Evolutionary conservation across 805 yeast species (phyloP).

Genomic region (Yamadazyma ubonensis): DNA sequence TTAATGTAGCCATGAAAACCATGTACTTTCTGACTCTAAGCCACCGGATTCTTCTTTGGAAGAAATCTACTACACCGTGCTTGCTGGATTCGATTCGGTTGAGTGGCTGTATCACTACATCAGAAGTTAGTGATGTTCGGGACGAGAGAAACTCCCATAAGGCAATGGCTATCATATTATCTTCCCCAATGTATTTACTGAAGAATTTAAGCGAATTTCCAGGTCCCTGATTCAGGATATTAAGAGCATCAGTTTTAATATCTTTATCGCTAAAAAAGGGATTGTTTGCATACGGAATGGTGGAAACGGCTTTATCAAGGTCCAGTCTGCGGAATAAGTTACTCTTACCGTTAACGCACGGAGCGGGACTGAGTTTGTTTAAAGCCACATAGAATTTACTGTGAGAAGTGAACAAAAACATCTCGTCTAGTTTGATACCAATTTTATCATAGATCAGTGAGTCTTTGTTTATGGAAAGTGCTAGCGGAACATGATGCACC

Average conservation of each 20-base stretch:
- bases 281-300: conserved; percentile 24
- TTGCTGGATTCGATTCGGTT: conserved; percentile 31
- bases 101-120: conserved; percentile 74
- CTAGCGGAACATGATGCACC: conserved; percentile 82
- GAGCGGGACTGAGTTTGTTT: conserved; percentile 72
- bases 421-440: conserved; percentile 78
- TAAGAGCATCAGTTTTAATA: conserved; percentile 31
- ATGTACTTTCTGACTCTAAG: conserved; percentile 80
- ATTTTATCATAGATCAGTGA: conserved; percentile 17
- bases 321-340: conserved; percentile 71
- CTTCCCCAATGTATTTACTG: conserved; percentile 85
- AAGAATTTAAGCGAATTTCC: conserved; percentile 64
- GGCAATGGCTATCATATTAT: conserved; percentile 87
- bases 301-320: conserved; percentile 55
- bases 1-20: conserved; percentile 79
- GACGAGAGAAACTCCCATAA: conserved; percentile 68
- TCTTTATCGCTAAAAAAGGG: conserved; percentile 30
- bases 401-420: conserved; percentile 81
- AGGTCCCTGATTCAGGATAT: conserved; percentile 26
- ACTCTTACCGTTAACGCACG: conserved; percentile 90
- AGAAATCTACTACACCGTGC: conserved; percentile 52
- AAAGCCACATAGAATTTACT: conserved; percentile 80
- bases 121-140: conserved; percentile 76
- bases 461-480: conserved; percentile 36
- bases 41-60: conserved; percentile 77